phyloP scores from a whole-genome alignment of 2,329 filamentous ascomycete species.

The Elsinoe perseae region DNA sequence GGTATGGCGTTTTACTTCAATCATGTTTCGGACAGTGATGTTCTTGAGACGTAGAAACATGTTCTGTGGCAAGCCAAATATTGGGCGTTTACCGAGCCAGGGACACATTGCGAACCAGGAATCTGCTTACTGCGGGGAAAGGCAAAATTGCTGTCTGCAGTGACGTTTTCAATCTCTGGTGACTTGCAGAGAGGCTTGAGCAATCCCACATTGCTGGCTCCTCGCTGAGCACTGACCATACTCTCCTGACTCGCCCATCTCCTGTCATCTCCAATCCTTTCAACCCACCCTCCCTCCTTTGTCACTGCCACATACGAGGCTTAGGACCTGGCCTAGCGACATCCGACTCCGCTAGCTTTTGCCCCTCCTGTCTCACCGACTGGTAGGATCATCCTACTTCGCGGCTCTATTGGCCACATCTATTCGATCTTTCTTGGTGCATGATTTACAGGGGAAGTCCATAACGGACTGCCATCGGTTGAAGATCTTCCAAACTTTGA shows the following conservation, averaged over 20 bases:
- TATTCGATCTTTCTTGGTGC: background rate
- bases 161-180: background rate
- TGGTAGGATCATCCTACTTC: background rate
- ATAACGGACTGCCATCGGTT: background rate
- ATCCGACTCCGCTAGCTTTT: background rate
- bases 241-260: slow-evolving; percentile 1
- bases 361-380: slow-evolving; percentile 3
- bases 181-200: background rate
- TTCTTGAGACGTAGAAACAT: slow-evolving; percentile 4
- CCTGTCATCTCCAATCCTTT: slow-evolving; percentile 1
- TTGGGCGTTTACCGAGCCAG: background rate
- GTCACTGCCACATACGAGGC: background rate
- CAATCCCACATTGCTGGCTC: slow-evolving; percentile 9
- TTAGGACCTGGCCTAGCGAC: background rate
- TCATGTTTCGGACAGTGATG: background rate
- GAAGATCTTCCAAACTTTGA: background rate
- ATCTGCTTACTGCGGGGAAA: background rate
- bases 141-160: background rate
- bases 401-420: background rate
- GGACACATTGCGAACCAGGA: background rate
- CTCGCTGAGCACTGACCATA: slow-evolving; percentile 1
- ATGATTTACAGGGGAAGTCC: background rate
- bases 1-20: slow-evolving; percentile 6
- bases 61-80: background rate
- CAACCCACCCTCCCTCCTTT: background rate